Conservation (phyloP, 1,284 basidiomycete genomes). For the Apiotrichum siamense region DNA sequence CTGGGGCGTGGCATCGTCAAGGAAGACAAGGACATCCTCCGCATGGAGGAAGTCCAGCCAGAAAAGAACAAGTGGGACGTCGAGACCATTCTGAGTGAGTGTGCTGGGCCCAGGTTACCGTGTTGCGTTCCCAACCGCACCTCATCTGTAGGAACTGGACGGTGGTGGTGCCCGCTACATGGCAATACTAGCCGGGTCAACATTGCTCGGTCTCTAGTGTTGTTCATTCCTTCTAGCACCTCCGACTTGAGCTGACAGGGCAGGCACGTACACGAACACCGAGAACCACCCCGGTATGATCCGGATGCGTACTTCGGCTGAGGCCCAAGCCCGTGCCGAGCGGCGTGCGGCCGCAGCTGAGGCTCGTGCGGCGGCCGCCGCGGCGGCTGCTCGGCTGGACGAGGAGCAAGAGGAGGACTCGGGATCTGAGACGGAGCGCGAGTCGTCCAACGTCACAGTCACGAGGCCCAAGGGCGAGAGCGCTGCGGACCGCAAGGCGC, state of each 20-base stretch:
- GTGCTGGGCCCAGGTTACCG: too few relatives aligned
- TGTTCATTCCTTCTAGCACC: too few relatives aligned
- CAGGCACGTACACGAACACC: constrained; percentile 89
- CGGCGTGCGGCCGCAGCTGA: constrained; percentile 16
- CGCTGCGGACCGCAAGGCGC: constrained; percentile 75
- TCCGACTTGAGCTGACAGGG: too few relatives aligned
- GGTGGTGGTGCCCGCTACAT: too few relatives aligned
- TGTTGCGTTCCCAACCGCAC: neutral
- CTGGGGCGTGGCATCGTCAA: constrained; percentile 43
- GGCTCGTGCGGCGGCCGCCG: constrained; percentile 11
- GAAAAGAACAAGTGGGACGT: constrained; percentile 84
- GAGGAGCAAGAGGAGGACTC: constrained; percentile 47
- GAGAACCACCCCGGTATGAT: constrained; percentile 90
- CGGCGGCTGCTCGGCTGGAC: constrained; percentile 25
- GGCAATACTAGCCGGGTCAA: neutral
- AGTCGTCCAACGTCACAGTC: constrained; percentile 46
- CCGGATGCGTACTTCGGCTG: constrained; percentile 55
- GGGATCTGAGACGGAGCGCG: constrained; percentile 43
- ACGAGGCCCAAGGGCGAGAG: constrained; percentile 71
- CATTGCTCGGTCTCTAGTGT: too few relatives aligned
- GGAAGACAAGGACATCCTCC: constrained; percentile 44
- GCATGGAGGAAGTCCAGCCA: constrained; percentile 47
- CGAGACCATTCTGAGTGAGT: constrained; percentile 83
- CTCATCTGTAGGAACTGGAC: too few relatives aligned
- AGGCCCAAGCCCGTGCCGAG: constrained; percentile 30